Evolutionary conservation across 2,329 filamentous ascomycete genomes (phyloP).

Genomic region (Ascomycota sp.): DNA sequence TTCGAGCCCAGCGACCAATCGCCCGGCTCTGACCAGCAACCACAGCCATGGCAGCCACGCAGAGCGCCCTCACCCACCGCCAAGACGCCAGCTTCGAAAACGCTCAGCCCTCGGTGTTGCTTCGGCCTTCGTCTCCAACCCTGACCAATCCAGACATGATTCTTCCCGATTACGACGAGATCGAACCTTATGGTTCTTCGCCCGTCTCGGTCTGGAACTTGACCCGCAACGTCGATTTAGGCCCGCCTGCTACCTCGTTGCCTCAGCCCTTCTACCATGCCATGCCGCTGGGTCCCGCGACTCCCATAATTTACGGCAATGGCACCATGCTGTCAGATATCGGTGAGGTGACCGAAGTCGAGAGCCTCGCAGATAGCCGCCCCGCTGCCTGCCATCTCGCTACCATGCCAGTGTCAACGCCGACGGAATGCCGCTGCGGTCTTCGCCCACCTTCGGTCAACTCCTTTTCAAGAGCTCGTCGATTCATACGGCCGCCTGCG

Average conservation of each 20-base stretch:
- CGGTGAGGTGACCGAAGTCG: constrained; percentile 33
- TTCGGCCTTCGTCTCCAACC: constrained; percentile 54
- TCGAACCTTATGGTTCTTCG: constrained; percentile 24
- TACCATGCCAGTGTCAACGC: constrained; percentile 12
- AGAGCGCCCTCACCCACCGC: constrained; percentile 7
- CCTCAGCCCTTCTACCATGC: constrained; percentile 18
- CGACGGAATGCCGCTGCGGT: constrained; percentile 14
- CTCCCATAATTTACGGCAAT: constrained; percentile 48
- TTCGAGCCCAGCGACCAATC: neutral
- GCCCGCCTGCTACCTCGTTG: constrained; percentile 21
- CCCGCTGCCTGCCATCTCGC: constrained; percentile 17
- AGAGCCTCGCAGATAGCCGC: constrained; percentile 24
- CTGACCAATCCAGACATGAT: constrained; percentile 93
- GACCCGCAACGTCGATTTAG: constrained; percentile 12
- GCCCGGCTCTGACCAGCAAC: neutral
- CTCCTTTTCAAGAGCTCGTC: constrained; percentile 23
- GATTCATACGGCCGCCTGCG: constrained; percentile 14
- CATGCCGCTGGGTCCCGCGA: constrained; percentile 29
- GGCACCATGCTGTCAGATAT: constrained; percentile 51
- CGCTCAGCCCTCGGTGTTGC: constrained; percentile 12
- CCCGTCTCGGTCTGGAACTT: constrained; percentile 32
- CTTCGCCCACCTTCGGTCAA: constrained; percentile 25
- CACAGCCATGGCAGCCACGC: constrained; percentile 12
- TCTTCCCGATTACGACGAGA: constrained; percentile 51
- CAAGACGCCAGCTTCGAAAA: constrained; percentile 11